phyloP scores from a whole-genome alignment of 768 basidiomycete species.

The Naganishia randhawae region DNA sequence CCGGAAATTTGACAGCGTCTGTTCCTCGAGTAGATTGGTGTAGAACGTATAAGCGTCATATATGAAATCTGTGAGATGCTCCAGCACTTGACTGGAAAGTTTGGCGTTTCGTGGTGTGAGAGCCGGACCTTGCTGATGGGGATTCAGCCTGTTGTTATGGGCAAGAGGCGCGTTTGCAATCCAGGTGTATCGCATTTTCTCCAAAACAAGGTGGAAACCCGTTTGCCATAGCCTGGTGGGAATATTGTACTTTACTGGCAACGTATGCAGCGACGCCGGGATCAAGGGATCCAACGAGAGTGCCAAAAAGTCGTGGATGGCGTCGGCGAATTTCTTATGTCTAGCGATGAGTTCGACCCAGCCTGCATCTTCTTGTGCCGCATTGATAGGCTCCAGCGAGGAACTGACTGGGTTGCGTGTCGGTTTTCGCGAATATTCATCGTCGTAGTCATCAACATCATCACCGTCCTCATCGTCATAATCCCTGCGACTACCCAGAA shows the following conservation, averaged over 20 bases:
- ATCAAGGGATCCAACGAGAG: conserved; percentile 81
- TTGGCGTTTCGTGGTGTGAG: conserved; percentile 11
- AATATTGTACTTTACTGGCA: conserved; percentile 93
- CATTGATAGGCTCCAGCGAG: conserved; percentile 1
- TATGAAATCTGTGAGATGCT: conserved; percentile 89
- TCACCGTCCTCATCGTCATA: conserved; percentile 12
- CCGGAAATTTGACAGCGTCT: conserved; percentile 64
- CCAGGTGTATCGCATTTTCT: conserved; percentile 80
- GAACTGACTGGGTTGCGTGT: conserved; percentile 7
- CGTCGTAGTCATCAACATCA: conserved; percentile 18
- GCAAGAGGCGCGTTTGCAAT: conserved; percentile 55
- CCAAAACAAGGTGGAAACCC: conserved; percentile 83
- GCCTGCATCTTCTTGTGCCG: conserved; percentile 42
- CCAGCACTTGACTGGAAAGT: conserved; percentile 61
- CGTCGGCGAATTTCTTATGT: conserved; percentile 91
- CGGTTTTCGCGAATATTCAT: conserved; percentile 21
- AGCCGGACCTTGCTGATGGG: conserved; percentile 9
- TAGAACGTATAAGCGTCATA: conserved; percentile 95
- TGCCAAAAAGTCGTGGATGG: conserved; percentile 79
- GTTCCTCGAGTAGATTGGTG: conserved; percentile 80
- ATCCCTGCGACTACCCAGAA: conserved; percentile 22
- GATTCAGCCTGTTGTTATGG: not conserved
- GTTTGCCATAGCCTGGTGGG: conserved; percentile 88
- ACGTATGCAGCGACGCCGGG: conserved; percentile 79
- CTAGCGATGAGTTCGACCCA: conserved; percentile 54